Conservation (phyloP, 2,329 filamentous ascomycete species). For the Lecanoromycetidae sp. region DNA sequence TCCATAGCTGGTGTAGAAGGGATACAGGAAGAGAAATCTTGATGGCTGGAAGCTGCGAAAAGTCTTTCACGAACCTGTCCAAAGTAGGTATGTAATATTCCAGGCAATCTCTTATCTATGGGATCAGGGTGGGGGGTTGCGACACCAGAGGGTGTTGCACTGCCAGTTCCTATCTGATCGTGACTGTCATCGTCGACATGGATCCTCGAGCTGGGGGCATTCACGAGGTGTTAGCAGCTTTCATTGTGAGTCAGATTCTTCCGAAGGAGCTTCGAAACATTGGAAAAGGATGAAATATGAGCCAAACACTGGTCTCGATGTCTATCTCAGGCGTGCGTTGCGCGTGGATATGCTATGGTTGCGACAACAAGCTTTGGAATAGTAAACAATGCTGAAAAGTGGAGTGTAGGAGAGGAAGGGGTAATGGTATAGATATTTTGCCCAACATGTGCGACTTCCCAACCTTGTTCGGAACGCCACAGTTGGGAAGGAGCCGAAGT, state of each 20-base stretch:
- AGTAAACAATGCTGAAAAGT: no score
- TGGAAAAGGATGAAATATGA: background rate
- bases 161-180: constrained; percentile 27
- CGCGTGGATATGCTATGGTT: background rate
- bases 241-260: background rate
- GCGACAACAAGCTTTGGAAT: no score
- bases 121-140: constrained; percentile 89
- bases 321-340: background rate
- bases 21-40: constrained; percentile 29
- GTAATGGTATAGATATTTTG: no score
- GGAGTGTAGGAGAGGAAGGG: no score
- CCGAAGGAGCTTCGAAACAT: constrained; percentile 4
- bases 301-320: background rate
- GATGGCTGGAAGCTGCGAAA: constrained; percentile 40
- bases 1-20: constrained; percentile 21
- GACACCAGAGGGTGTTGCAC: constrained; percentile 57
- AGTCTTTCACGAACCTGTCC: constrained; percentile 94
- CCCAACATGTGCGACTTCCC: no score
- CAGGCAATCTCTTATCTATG: constrained; percentile 86
- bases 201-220: constrained; percentile 6
- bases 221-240: background rate
- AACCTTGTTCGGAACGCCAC: no score
- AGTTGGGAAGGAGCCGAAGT: no score
- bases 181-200: constrained; percentile 29
- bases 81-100: constrained; percentile 93